A percentile compares a stretch with the other conserved stretches of the same genome.
Evolutionary conservation across 768 basidiomycete genomes (phyloP).

Genomic region (Rhodotorula taiwanensis): DNA sequence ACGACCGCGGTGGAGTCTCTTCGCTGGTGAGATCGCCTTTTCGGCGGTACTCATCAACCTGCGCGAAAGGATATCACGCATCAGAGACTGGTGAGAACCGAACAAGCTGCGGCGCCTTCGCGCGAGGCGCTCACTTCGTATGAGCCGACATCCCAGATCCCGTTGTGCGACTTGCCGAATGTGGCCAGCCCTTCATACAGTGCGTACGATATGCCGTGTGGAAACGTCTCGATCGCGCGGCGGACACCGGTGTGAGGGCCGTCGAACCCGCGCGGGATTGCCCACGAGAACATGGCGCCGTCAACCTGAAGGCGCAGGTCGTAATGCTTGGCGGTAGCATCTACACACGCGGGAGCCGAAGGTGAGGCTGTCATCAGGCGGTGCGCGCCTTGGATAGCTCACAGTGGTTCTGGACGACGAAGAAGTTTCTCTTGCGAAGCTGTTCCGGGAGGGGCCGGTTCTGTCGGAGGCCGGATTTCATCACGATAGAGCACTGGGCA

Average conservation of each 20-base stretch:
- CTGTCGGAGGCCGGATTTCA: too few relatives aligned
- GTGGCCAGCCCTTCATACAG: slow-evolving; percentile 12
- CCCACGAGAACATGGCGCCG: slow-evolving; percentile 12
- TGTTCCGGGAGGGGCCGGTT: too few relatives aligned
- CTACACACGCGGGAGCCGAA: slow-evolving; percentile 7
- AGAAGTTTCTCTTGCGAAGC: slow-evolving; percentile 30
- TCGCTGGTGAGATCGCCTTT: background rate
- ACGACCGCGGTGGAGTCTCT: background rate
- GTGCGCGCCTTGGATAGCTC: background rate
- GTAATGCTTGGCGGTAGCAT: slow-evolving; percentile 19
- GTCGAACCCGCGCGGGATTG: slow-evolving; percentile 11
- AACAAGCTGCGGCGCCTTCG: background rate
- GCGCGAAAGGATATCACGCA: background rate
- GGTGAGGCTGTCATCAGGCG: background rate
- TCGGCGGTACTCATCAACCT: slow-evolving; percentile 1
- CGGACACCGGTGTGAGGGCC: background rate
- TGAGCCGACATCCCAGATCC: slow-evolving; percentile 15
- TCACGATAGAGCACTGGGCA: background rate
- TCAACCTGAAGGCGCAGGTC: slow-evolving; percentile 31
- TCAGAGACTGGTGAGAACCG: too few relatives aligned
- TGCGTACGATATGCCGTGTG: slow-evolving; percentile 12
- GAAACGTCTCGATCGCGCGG: slow-evolving; percentile 16
- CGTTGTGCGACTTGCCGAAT: background rate
- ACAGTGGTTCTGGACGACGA: slow-evolving; percentile 25
- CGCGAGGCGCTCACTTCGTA: slow-evolving; percentile 4